phyloP scores from a whole-genome alignment of 352 stramenopile genomes.

The Phytophthora cryptogea region DNA sequence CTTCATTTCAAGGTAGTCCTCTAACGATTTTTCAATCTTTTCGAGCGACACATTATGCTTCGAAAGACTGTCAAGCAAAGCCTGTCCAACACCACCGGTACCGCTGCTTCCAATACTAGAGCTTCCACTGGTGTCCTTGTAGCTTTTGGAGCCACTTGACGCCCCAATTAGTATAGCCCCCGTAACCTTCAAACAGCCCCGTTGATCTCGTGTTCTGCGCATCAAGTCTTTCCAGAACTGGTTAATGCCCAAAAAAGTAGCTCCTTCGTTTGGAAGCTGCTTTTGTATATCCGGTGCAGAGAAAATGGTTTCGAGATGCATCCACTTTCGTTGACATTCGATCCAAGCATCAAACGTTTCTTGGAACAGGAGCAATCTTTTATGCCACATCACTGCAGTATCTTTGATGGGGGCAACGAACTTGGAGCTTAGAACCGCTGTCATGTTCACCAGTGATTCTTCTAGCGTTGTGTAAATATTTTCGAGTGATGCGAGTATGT shows the following conservation, averaged over 20 bases:
- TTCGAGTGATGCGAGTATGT: slow-evolving; percentile 79
- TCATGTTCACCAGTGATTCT: slow-evolving; percentile 91
- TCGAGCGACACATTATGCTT: slow-evolving; percentile 79
- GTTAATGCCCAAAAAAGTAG: slow-evolving; percentile 63
- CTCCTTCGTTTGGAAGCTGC: slow-evolving; percentile 71
- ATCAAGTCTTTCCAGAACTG: slow-evolving; percentile 87
- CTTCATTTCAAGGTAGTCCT: slow-evolving; percentile 87
- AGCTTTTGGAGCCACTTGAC: slow-evolving; percentile 17
- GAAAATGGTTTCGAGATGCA: slow-evolving; percentile 87
- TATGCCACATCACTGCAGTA: slow-evolving; percentile 66
- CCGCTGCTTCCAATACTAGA: slow-evolving; percentile 1
- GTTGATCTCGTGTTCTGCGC: slow-evolving; percentile 61
- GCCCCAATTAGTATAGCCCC: slow-evolving; percentile 45
- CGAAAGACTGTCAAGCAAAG: slow-evolving; percentile 59
- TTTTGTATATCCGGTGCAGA: slow-evolving; percentile 82
- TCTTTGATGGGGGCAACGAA: slow-evolving; percentile 86
- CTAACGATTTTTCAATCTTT: slow-evolving; percentile 77
- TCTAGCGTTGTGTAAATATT: slow-evolving; percentile 84
- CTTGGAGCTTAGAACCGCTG: slow-evolving; percentile 88
- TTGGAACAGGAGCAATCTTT: slow-evolving; percentile 74
- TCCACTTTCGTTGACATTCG: slow-evolving; percentile 81
- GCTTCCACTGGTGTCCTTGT: slow-evolving; percentile 13
- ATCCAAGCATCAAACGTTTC: slow-evolving; percentile 84
- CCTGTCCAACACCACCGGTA: slow-evolving; percentile 36
- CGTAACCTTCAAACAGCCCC: slow-evolving; percentile 68